Percentiles rank a stretch among this genome's conserved stretches.
Conservation (phyloP, 2,329 filamentous ascomycete species). For the Aspergillus piperis region DNA sequence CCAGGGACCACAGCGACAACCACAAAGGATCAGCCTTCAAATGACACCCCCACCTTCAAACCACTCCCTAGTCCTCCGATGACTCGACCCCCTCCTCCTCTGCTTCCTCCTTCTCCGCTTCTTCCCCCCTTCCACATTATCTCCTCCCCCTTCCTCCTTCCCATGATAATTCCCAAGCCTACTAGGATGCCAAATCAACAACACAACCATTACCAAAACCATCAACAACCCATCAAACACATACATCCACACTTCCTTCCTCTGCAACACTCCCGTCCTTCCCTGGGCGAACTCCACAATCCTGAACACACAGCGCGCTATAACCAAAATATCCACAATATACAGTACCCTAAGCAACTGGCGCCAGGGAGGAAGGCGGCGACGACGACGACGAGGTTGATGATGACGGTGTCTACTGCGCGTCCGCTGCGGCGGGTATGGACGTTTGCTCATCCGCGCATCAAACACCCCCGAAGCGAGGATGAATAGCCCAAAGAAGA, state of each 20-base stretch:
- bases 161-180: not conserved
- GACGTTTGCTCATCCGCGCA: not conserved
- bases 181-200: not conserved
- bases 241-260: slow-evolving; percentile 1
- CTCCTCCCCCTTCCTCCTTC: not conserved
- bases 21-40: not conserved
- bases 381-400: too few relatives aligned
- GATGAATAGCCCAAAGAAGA: not conserved
- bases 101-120: not conserved
- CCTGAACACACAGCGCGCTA: not conserved
- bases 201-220: not conserved
- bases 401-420: not conserved
- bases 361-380: not conserved
- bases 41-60: not conserved
- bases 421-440: not conserved
- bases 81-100: not conserved
- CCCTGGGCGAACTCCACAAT: not conserved
- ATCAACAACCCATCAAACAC: not conserved
- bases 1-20: too few relatives aligned
- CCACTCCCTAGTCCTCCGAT: too few relatives aligned
- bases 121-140: not conserved
- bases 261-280: not conserved
- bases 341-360: not conserved
- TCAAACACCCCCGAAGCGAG: not conserved
- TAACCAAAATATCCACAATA: not conserved